These are phyloP conservation scores for Cryptococcus sp. DNA, from an alignment of 1,284 basidiomycete genomes.

Conservation along the genomic window DNA sequence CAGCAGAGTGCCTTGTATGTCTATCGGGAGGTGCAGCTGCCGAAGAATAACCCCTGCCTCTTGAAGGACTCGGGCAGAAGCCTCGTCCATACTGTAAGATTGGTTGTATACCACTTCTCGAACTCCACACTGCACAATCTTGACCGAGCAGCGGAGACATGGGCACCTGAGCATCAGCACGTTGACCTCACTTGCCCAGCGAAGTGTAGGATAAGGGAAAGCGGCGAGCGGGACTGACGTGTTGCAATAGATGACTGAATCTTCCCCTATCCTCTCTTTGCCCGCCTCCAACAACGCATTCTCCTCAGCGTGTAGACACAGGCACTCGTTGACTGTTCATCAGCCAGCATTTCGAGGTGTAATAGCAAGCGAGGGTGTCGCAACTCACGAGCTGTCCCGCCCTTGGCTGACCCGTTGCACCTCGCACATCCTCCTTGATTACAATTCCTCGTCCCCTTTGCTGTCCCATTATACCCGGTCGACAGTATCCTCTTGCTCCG, in stretches of 20 bases:
- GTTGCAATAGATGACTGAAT: slow-evolving; percentile 84
- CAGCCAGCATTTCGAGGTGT: neutral
- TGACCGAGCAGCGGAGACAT: slow-evolving; percentile 90
- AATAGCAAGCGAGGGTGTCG: neutral
- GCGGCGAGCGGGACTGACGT: slow-evolving; percentile 45
- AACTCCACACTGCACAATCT: slow-evolving; percentile 88
- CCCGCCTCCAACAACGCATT: slow-evolving; percentile 94
- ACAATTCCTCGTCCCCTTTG: slow-evolving; percentile 80
- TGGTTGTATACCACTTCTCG: slow-evolving; percentile 92
- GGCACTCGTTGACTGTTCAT: slow-evolving; percentile 62
- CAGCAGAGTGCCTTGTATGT: neutral
- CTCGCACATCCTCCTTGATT: slow-evolving; percentile 76
- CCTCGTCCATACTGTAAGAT: slow-evolving; percentile 91
- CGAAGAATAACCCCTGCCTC: slow-evolving; percentile 73
- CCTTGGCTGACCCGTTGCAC: slow-evolving; percentile 61
- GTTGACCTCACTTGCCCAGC: too few species aligned
- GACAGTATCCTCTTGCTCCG: slow-evolving; percentile 74
- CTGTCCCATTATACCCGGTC: slow-evolving; percentile 99
- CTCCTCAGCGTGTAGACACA: slow-evolving; percentile 97
- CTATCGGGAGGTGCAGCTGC: slow-evolving; percentile 49
- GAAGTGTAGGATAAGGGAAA: neutral
- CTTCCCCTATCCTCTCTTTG: slow-evolving; percentile 70
- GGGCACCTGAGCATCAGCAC: slow-evolving; percentile 66
- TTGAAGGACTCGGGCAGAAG: slow-evolving; percentile 66
- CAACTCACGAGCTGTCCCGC: slow-evolving; percentile 51